A percentile compares a stretch with the other conserved stretches of the same genome.
Evolutionary conservation across 768 basidiomycete species (phyloP).

Genomic region (Dacryopinax spathularia): DNA sequence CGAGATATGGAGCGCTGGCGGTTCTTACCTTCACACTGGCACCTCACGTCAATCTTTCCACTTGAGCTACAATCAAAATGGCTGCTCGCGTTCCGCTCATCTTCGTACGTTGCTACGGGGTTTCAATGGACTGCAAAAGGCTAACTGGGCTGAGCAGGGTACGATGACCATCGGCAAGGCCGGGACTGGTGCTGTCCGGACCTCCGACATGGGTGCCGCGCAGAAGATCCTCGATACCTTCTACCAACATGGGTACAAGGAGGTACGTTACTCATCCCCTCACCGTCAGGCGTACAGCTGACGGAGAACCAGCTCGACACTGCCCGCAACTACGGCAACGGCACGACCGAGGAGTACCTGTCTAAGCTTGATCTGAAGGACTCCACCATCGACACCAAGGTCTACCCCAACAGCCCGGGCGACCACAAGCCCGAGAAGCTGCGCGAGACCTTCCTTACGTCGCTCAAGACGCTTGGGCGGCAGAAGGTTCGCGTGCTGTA

Average conservation of each 20-base stretch:
- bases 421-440: slow-evolving; percentile 31
- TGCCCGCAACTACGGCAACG: not conserved
- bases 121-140: not conserved
- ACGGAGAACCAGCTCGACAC: not conserved
- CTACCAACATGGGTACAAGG: slow-evolving; percentile 29
- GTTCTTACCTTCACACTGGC: not conserved
- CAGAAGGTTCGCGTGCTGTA: slow-evolving; percentile 42
- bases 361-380: slow-evolving; percentile 29
- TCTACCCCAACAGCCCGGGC: slow-evolving; percentile 31
- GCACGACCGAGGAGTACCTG: slow-evolving; percentile 22
- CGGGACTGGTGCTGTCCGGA: not conserved
- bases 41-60: not conserved
- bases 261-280: slow-evolving; percentile 33
- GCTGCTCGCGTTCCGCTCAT: slow-evolving; percentile 1
- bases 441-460: slow-evolving; percentile 32
- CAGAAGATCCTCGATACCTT: slow-evolving; percentile 36
- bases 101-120: not conserved
- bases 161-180: not conserved
- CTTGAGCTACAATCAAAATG: not conserved
- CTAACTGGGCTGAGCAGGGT: not conserved
- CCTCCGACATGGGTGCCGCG: slow-evolving; percentile 22
- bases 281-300: not conserved
- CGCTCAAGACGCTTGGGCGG: slow-evolving; percentile 33
- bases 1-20: not conserved
- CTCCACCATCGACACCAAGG: slow-evolving; percentile 38